Evolutionary conservation across 2,329 filamentous ascomycete species (phyloP), one percentile per base, ranked within the genome.

Genomic region (Calonectria leucothoes): DNA sequence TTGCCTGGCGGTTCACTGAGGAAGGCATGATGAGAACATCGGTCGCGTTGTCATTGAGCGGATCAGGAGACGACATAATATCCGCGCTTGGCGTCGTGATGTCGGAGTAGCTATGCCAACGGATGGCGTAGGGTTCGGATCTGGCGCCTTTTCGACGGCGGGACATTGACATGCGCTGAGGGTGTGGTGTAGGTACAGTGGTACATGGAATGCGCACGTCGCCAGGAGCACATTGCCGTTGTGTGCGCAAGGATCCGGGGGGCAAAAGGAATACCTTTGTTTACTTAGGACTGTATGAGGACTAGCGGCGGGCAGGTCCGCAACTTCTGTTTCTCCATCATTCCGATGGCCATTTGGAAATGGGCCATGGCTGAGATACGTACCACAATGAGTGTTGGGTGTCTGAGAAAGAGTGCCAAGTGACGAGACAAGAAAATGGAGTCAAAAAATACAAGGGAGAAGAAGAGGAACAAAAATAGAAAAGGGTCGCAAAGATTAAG

Each of bases 31-130:
- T 76, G 37, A 81, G 78, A 72, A 81, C 83, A 70, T 77, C 78
- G 68, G 81, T 77, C 69, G 83, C 78, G 65, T 78, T 75, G 63
- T 86, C 84, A 81, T 86, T 88, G 71, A 89, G 83, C 55, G 88
- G 88, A 80, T 89, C 88, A 48, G 88, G 88, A 76, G 88, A 89
- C 69, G 87, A 89, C 82, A 87, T 86, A 79, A 84, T 82, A 80
- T 87, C 87, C 76, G 82, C 82, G 79, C 82, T 84, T 67, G 84
- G 81, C 65, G 83, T 84, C 59, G 81, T 81, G 75, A 84, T 82
- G 75, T 81, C 80, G 70, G 81, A 81, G 74, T 83, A 78, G 66
- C 79, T 81, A 70, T 84, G 83, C 84, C 84, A 85, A 78, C 84
- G 83, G 69, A 84, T 73, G 72, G 70, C 79, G 76, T 80, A 83